Percentiles rank a stretch among this genome's conserved stretches.
phyloP scores from a whole-genome alignment of 1,284 basidiomycete genomes.

The Ceratobasidium sp. region DNA sequence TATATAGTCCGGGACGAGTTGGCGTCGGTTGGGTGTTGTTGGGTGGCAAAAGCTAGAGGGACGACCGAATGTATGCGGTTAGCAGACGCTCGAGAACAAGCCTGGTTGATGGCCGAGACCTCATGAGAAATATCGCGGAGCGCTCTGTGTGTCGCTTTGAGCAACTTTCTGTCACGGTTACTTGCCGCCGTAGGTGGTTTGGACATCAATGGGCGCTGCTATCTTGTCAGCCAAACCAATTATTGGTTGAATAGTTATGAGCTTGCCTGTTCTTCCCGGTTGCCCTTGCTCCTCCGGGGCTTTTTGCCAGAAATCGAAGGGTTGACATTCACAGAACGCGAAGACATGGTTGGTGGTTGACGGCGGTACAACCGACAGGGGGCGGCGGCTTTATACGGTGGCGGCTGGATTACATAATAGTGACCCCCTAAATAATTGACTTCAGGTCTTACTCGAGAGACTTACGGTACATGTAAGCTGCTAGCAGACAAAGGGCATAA shows the following conservation, averaged over 20 bases:
- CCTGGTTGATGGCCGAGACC: background rate
- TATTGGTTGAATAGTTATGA: background rate
- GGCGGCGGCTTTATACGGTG: background rate
- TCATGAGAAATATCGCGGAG: background rate
- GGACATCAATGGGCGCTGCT: background rate
- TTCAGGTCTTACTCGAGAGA: too few relatives aligned
- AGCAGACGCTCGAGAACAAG: background rate
- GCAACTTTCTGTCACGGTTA: background rate
- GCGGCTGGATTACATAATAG: slow-evolving; percentile 8
- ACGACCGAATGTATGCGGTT: slow-evolving; percentile 20
- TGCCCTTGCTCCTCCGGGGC: background rate
- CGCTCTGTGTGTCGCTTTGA: background rate
- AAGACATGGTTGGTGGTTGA: background rate
- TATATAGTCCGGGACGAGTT: too few relatives aligned
- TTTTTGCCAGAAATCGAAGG: slow-evolving; percentile 1
- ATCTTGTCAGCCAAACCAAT: background rate
- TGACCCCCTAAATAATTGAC: background rate
- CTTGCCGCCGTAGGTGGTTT: background rate
- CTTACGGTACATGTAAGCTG: too few relatives aligned
- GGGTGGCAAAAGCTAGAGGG: background rate
- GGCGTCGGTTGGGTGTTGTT: background rate
- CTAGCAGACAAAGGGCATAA: too few relatives aligned
- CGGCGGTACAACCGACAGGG: too few relatives aligned
- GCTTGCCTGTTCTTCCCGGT: background rate
- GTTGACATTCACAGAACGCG: background rate